Evolutionary conservation across 306 rosid genomes (phyloP), one percentile per base, ranked within the genome.

Genomic region (Glycine latifolia): DNA sequence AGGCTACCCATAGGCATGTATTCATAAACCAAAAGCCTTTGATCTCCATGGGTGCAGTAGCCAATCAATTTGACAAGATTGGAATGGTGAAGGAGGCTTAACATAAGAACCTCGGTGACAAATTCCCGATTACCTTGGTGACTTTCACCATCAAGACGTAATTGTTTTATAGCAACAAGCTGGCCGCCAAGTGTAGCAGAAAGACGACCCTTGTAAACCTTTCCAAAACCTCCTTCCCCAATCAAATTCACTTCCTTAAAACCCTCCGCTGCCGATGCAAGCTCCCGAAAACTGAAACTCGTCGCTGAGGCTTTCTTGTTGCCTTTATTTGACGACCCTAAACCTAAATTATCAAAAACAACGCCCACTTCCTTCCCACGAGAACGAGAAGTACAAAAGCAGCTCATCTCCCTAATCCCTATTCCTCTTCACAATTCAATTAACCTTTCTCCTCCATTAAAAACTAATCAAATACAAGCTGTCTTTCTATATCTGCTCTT

Each of bases 191-290:
- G 31, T 26, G 31, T 26, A 26, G 91, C 41, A 5, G 90, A 90
- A 15, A 94, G 84, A 56, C 90, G 90, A 47, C 98, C 98, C 86
- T 91, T 91, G 87, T 82, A 94, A 67, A 94, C 98, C 72, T 85
- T 92, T 79, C 98, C 98, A 76, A 94, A 94, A 60, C 98, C 98
- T 13, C 98, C 98, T 88, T 94, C 97, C 6, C 98, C 98, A 33
- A 91, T 85, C 89, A 91, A 82, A 73, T 93, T 91, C 58, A 85
- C 89, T n/a, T 86, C 26, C 71, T 78, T 78, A 13, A 83, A 83
- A 47, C 68, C 62, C 9, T 20, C 16, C 0, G 83, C 52, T 49
- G 83, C 77, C 71, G 37, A 7, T 58, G 70, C 71, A 46, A 79
- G 83, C 50, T 70, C 63, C 12, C 70, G 70, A 71, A 70, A 79